Conservation (phyloP, 441 rosid genomes). For the Gossypium trilobum region DNA sequence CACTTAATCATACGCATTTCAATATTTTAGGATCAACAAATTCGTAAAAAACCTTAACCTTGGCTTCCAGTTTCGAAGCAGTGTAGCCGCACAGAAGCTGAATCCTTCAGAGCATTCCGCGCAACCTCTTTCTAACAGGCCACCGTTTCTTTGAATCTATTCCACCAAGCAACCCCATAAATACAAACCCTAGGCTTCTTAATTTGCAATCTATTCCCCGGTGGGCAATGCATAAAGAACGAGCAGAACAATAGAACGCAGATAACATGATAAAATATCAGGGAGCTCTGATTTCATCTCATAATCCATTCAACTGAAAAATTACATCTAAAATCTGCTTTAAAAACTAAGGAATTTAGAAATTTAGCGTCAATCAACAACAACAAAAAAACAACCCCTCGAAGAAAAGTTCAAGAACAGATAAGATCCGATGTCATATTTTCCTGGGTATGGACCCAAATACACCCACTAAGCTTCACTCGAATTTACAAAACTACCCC, state of each 20-base stretch:
- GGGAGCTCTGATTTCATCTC: neutral
- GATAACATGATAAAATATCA: neutral
- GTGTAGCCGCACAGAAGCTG: neutral
- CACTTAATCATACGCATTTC: neutral
- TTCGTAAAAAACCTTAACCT: neutral
- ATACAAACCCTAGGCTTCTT: neutral
- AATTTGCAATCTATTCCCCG: neutral
- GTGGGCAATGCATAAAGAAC: neutral
- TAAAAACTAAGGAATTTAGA: neutral
- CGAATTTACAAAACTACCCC: conserved; percentile 41
- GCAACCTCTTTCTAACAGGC: neutral
- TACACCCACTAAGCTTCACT: conserved; percentile 15
- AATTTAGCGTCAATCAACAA: neutral
- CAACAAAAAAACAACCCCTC: neutral
- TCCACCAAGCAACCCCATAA: neutral
- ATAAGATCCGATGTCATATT: conserved; percentile 22
- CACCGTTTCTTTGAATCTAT: neutral
- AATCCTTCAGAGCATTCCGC: neutral
- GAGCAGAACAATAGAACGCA: neutral
- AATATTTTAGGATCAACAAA: neutral
- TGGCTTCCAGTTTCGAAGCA: neutral
- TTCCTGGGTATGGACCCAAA: conserved; percentile 21
- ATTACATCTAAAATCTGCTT: neutral
- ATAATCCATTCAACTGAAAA: neutral
- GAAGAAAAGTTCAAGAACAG: neutral